Evolutionary conservation across 148 eudicot genomes (phyloP), one percentile per base, ranked within the genome.

Genomic region (Pouteria glomerata): DNA sequence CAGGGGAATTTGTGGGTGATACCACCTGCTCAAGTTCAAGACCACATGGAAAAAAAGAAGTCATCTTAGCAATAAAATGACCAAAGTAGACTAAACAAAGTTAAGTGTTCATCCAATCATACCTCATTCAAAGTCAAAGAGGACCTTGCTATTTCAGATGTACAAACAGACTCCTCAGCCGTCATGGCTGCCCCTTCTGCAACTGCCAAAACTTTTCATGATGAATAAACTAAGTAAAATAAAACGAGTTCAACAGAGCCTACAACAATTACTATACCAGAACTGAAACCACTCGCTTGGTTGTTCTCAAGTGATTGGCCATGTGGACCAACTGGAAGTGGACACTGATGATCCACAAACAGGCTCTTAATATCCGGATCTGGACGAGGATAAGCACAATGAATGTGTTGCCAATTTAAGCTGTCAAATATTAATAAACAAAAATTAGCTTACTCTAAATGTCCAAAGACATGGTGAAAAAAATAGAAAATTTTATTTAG

Each of bases 391-490:
- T 80, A 39, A 14, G 73, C 19, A 66, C 82, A 80, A 34, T n/a
- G 61, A 21, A 39, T 47, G 57, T 80, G 82, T 70, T 80, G 82
- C 82, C 82, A 79, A 45, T 79, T 79, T 41, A 75, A 67, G 45
- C 82, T 73, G 72, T 56, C 21, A 47, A 16, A 7, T 47, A n/a
- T n/a, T n/a, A 16, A 19, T 47, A 48, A 47, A 19, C 15, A 8
- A 47, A 64, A 30, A 66, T 66, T 37, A 66, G 41, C 30, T 29
- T 6, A 66, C 6, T 18, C 34, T 26, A 2, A 16, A 64, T 4
- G 11, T 42, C 1, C 10, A 5, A 18, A 29, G 35, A 15, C 55
- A 47, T 16, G 23, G 66, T 47, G 19, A 8, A 15, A 62, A 35
- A 62, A n/a, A 26, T 34, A 62, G 29, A 37, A 21, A 18, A 26